phyloP scores from a whole-genome alignment of 1,284 basidiomycete genomes.

The Marasmius sp. region DNA sequence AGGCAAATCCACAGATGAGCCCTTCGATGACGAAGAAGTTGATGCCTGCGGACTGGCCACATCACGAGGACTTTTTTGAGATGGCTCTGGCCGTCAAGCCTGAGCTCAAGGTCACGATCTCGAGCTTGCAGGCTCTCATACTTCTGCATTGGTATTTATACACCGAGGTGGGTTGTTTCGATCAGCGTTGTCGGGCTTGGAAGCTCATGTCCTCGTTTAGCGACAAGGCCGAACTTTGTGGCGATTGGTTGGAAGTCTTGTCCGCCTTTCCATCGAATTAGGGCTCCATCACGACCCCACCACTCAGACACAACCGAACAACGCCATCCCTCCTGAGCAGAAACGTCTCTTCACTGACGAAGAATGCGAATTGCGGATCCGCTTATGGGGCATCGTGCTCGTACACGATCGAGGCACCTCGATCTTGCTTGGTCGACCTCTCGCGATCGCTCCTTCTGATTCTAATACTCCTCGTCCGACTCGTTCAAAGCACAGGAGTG shows the following conservation, averaged over 20 bases:
- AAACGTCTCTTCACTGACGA: slow-evolving; percentile 62
- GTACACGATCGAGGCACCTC: slow-evolving; percentile 83
- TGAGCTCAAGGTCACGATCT: slow-evolving; percentile 75
- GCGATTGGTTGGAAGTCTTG: slow-evolving; percentile 80
- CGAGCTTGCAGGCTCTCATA: slow-evolving; percentile 77
- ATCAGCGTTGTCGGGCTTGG: background rate
- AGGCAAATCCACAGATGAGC: slow-evolving; percentile 8
- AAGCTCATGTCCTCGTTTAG: slow-evolving; percentile 32
- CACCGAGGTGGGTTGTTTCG: slow-evolving; percentile 67
- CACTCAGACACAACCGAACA: slow-evolving; percentile 47
- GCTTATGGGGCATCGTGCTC: slow-evolving; percentile 78
- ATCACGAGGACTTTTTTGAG: slow-evolving; percentile 79
- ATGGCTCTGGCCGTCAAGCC: slow-evolving; percentile 74
- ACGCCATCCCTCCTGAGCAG: slow-evolving; percentile 11
- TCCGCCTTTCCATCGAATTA: slow-evolving; percentile 75
- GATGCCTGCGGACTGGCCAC: slow-evolving; percentile 74
- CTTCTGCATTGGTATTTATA: slow-evolving; percentile 84
- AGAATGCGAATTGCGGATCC: slow-evolving; percentile 73
- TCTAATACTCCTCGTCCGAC: slow-evolving; percentile 73
- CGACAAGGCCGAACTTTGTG: slow-evolving; percentile 81
- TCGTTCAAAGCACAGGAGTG: slow-evolving; percentile 38
- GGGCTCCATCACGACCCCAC: slow-evolving; percentile 82
- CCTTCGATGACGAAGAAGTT: slow-evolving; percentile 47
- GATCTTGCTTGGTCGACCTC: slow-evolving; percentile 78
- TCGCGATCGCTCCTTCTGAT: slow-evolving; percentile 75